These are phyloP conservation scores for Microstroma glucosiphilum DNA, from an alignment of 1,284 basidiomycete genomes.

Conservation along the genomic window DNA sequence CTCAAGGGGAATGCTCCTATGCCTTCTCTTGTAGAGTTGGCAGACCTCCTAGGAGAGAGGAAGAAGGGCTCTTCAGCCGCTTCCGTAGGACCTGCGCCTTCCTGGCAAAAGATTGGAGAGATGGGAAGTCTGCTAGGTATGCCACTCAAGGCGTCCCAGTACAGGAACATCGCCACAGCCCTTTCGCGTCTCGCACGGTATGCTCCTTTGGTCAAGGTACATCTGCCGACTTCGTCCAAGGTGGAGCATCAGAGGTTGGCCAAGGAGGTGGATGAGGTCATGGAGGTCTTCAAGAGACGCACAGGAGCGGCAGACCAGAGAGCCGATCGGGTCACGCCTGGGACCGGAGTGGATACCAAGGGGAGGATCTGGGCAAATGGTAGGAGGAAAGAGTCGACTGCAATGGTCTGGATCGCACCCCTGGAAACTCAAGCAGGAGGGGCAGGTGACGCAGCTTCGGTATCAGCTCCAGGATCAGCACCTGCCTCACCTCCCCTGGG, in stretches of 20 bases:
- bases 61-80: neutral
- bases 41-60: neutral
- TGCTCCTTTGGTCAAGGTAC: neutral
- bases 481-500: neutral
- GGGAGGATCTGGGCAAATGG: neutral
- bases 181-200: neutral
- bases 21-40: neutral
- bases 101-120: neutral
- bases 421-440: neutral
- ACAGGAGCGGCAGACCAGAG: neutral
- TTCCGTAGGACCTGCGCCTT: neutral
- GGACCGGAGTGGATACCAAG: neutral
- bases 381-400: conserved; percentile 1
- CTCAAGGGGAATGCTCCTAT: neutral
- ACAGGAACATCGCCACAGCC: neutral
- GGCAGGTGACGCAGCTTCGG: too few relatives aligned
- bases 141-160: neutral
- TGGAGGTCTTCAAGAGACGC: neutral
- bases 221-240: neutral
- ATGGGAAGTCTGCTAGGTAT: neutral
- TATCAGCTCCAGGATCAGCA: neutral
- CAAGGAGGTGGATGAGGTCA: neutral
- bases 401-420: conserved; percentile 2
- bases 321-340: neutral
- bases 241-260: neutral